Percentiles rank a stretch among this genome's conserved stretches.
phyloP scores from a whole-genome alignment of 148 eudicot genomes.

The Rhododendron vialii region DNA sequence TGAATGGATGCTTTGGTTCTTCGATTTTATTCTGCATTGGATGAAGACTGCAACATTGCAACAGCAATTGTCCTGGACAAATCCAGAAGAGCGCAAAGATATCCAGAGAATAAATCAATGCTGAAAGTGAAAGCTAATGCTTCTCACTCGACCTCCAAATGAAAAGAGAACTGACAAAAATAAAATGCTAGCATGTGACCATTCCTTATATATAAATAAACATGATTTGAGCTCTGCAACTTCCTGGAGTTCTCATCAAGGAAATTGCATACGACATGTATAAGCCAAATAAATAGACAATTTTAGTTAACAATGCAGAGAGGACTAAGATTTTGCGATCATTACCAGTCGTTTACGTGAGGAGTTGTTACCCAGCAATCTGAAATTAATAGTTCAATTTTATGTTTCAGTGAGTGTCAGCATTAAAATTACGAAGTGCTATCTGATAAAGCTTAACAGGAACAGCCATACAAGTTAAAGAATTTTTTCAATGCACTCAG shows the following conservation, averaged over 20 bases:
- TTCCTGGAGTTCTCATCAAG: background rate
- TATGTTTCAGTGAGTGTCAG: background rate
- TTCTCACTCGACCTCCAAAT: background rate
- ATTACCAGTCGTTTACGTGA: constrained; percentile 55
- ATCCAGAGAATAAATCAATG: background rate
- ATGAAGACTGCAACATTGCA: background rate
- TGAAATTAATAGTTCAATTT: constrained; percentile 31
- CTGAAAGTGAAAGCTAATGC: background rate
- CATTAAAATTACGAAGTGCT: background rate
- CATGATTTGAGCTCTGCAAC: background rate
- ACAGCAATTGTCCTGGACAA: background rate
- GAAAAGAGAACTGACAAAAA: background rate
- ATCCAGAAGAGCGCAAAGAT: background rate
- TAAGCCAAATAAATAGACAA: background rate
- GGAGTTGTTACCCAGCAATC: constrained; percentile 78
- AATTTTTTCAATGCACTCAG: background rate
- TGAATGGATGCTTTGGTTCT: background rate
- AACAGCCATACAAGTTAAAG: background rate
- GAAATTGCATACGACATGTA: background rate
- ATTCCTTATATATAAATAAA: background rate
- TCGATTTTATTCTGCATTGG: background rate
- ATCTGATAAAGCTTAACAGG: background rate
- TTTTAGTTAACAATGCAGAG: background rate
- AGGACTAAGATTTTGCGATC: background rate
- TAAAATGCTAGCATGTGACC: background rate